Base-by-base conservation (phyloP, 805 yeast species). In the Scheffersomyces ergatensis region DNA sequence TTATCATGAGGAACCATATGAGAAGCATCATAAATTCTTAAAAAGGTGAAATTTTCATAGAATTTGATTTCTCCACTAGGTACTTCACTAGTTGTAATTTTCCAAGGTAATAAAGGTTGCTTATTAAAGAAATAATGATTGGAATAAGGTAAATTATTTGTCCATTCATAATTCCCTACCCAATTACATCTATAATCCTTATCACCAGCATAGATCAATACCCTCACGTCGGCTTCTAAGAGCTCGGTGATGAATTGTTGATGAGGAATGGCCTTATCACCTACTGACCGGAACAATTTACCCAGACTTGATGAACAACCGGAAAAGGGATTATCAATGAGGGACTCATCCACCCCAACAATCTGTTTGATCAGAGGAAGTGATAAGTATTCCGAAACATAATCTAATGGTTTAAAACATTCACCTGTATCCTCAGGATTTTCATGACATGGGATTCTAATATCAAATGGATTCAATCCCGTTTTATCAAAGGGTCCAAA, bases 111-210 rank as follows among this genome's bases (percentile, higher is more conserved):
- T 46, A 54, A 54, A 21, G 45, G 42, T 25, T 46, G 35, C 5
- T 32, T 26, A 24, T 34, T 36, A 30, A 54, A 59, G 26, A 42
- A 34, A 9, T 50, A 48, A 33, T 55, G 54, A 20, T 45, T 34
- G 6, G 36, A 32, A 33, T 50, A 54, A 2, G 47, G 45, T 26
- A 59, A 40, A 3, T 40, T 37, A 33, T 63, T 62, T 24, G 66
- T 47, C 65, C 71, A 65, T 11, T 85, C 90, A 45, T 77, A 77
- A 65, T 86, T 85, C 46, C 96, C 97, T 46, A 88, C 69, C 93
- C 96, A 89, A 69, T 89, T 87, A 65, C 96, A 89, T 52, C 88
- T 86, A 62, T 76, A 88, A 63, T 89, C 97, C 64, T 88, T 86
- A 61, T 89, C 95, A 54, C 96, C 97, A 14, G 96, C 96, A 52